Conservation (phyloP, 2,329 filamentous ascomycete genomes). For the Claviceps arundinis region DNA sequence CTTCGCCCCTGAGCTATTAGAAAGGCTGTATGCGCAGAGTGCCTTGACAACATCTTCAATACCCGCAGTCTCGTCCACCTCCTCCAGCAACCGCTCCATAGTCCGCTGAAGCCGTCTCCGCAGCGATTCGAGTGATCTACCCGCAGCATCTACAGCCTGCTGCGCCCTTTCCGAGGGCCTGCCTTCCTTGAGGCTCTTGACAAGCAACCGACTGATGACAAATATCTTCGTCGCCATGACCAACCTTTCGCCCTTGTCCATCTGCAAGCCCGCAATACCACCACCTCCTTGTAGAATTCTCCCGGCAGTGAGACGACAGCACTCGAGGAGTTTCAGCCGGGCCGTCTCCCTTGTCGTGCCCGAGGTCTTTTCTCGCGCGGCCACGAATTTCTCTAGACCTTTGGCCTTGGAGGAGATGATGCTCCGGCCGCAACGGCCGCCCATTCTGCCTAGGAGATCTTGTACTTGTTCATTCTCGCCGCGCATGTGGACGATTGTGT, state of each 20-base stretch:
- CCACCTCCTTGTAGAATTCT: slow-evolving; percentile 32
- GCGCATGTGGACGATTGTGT: slow-evolving; percentile 87
- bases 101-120: slow-evolving; percentile 50
- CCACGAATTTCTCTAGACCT: slow-evolving; percentile 37
- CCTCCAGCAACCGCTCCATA: slow-evolving; percentile 56
- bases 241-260: slow-evolving; percentile 34
- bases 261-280: slow-evolving; percentile 13
- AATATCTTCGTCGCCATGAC: slow-evolving; percentile 56
- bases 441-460: slow-evolving; percentile 55
- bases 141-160: slow-evolving; percentile 42
- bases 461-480: slow-evolving; percentile 64
- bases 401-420: slow-evolving; percentile 53
- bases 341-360: slow-evolving; percentile 22
- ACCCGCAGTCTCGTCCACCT: slow-evolving; percentile 38
- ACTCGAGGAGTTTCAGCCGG: slow-evolving; percentile 35
- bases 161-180: slow-evolving; percentile 19
- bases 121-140: slow-evolving; percentile 48
- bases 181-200: slow-evolving; percentile 54
- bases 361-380: slow-evolving; percentile 15
- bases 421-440: slow-evolving; percentile 61
- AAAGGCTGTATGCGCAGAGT: slow-evolving; percentile 70
- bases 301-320: slow-evolving; percentile 35
- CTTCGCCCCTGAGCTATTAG: slow-evolving; percentile 63
- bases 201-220: slow-evolving; percentile 61
- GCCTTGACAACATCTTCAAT: slow-evolving; percentile 51